Base-by-base conservation (phyloP, 2,329 filamentous ascomycete species). In the Remersonia thermophila region DNA sequence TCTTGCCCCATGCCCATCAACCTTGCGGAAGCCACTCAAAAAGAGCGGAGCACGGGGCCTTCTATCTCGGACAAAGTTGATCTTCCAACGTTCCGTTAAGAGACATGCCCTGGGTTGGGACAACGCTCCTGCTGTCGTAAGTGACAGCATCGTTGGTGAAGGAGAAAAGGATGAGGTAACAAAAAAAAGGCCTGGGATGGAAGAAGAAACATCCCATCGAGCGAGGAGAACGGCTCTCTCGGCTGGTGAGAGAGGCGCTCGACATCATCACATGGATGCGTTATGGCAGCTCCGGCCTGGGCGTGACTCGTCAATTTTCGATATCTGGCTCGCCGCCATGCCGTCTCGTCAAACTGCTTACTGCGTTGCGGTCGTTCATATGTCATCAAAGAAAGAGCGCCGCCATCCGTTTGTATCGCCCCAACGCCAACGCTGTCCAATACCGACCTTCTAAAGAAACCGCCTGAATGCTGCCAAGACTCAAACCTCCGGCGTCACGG, bases 31-130 rank as follows among this genome's bases (percentile, higher is more conserved):
- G 53, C 39, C 46, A 51, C 47, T 43, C 46, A 37, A 30, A 34
- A 27, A 44, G 47, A 46, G 48, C 45, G n/a, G 27, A 13, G 42
- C 53, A 56, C 52, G 47, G 40, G 51, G 58, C 57, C 58, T 62
- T 61, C 59, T 59, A 42, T 49, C 45, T 50, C 54, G 55, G 53
- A 44, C 32, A 47, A 42, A 43, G 26, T 36, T 64, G 48, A 63
- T 82, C 66, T 85, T 56, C 80, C 80, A 83, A 80, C 77, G 80
- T 75, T 84, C 80, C 80, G 80, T 84, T 83, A 80, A 79, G 77
- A 67, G 63, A 68, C 71, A 66, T 62, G 69, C 73, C 71, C 73
- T 80, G 67, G 64, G 70, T 55, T 69, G 66, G 76, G 20, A 72
- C 67, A 62, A 62, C 71, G 75, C 65, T 70, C 80, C 71, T 79